phyloP scores from a whole-genome alignment of 768 basidiomycete species.

The Kwoniella shandongensis region DNA sequence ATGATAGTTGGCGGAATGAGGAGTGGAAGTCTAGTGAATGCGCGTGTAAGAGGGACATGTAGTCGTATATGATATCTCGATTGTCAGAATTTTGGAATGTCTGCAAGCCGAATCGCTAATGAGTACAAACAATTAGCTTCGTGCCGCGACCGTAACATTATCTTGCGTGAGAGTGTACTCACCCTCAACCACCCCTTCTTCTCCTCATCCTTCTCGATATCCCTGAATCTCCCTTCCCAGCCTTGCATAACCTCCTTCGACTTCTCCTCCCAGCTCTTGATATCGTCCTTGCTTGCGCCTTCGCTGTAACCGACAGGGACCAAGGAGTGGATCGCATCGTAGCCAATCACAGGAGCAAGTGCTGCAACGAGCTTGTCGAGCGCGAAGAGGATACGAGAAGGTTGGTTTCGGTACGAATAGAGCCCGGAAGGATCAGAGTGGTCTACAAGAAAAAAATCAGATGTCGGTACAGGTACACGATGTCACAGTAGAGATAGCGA shows the following conservation, averaged over 20 bases:
- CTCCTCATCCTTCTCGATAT: conserved; percentile 54
- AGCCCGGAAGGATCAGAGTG: conserved; percentile 46
- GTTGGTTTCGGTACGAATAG: conserved; percentile 52
- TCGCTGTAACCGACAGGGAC: conserved; percentile 64
- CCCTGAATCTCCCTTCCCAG: conserved; percentile 66
- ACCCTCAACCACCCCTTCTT: conserved; percentile 63
- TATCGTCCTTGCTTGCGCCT: conserved; percentile 64
- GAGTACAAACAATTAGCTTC: too few species aligned
- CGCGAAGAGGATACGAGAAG: conserved; percentile 64
- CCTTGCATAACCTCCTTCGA: conserved; percentile 64
- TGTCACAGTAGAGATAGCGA: conserved; percentile 4
- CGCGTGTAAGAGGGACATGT: conserved; percentile 71
- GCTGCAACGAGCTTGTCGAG: conserved; percentile 64
- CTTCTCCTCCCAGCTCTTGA: conserved; percentile 63
- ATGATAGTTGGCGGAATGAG: conserved; percentile 71
- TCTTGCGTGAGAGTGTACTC: too few species aligned
- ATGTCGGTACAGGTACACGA: not conserved
- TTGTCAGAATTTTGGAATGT: conserved; percentile 64
- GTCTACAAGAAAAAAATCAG: conserved; percentile 20
- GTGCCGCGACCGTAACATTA: too few species aligned
- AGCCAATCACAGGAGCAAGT: conserved; percentile 81
- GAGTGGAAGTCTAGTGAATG: conserved; percentile 84
- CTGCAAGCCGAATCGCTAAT: conserved; percentile 73
- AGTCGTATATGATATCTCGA: conserved; percentile 61
- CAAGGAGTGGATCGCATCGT: conserved; percentile 64